Percentiles rank a stretch among this genome's conserved stretches.
These are phyloP conservation scores for Daldinia eschscholtzii DNA, from an alignment of 2,329 filamentous ascomycete genomes.

Conservation along the genomic window DNA sequence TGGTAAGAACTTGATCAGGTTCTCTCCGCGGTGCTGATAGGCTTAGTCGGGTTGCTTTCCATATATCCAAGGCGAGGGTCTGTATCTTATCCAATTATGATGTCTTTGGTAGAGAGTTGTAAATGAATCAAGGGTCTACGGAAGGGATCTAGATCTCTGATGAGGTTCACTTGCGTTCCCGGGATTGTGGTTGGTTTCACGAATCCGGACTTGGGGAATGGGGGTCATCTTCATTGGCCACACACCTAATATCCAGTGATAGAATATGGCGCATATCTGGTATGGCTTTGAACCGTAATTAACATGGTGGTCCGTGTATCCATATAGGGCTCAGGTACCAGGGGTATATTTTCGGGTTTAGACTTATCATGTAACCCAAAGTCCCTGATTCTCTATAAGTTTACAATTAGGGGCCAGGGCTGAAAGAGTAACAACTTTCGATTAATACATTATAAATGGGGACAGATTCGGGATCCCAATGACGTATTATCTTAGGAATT, in stretches of 20 bases:
- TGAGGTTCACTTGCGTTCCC: not conserved
- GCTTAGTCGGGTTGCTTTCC: not conserved
- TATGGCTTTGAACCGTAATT: not conserved
- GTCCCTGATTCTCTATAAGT: not conserved
- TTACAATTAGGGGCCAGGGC: not conserved
- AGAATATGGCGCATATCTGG: not conserved
- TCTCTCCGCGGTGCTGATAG: not conserved
- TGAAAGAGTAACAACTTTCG: not conserved
- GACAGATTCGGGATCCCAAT: not conserved
- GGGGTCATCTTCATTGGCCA: not conserved
- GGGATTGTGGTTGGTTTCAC: not conserved
- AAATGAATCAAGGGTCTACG: not conserved
- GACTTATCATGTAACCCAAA: not conserved
- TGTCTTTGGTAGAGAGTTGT: not conserved
- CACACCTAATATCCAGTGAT: not conserved
- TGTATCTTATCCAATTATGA: not conserved
- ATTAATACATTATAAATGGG: not conserved
- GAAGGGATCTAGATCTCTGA: not conserved
- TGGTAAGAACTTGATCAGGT: not conserved
- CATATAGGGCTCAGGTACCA: not conserved
- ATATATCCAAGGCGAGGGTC: not conserved
- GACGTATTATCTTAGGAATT: not conserved
- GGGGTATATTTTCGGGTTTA: not conserved
- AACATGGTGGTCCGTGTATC: constrained; percentile 2
- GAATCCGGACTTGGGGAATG: not conserved